These are phyloP conservation scores for Solanum chacoense DNA, from an alignment of 305 asterid genomes.

Conservation along the genomic window DNA sequence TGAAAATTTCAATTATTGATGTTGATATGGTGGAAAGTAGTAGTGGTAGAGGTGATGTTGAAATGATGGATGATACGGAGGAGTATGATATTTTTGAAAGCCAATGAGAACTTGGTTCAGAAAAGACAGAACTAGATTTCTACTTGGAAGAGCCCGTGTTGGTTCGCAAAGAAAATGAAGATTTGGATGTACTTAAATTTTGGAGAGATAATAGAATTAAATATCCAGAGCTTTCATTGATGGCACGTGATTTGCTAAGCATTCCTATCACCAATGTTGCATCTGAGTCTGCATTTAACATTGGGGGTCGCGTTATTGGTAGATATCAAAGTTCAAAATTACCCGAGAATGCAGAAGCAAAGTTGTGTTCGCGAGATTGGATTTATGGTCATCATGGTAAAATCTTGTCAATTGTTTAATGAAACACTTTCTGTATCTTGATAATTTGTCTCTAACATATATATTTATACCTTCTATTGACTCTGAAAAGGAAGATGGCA, in stretches of 20 bases:
- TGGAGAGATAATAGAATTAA: not conserved
- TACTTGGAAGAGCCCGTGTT: not conserved
- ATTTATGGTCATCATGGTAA: not conserved
- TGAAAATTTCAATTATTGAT: not conserved
- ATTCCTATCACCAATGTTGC: not conserved
- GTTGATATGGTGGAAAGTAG: not conserved
- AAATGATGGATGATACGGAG: not conserved
- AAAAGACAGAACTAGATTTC: not conserved
- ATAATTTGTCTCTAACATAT: not conserved
- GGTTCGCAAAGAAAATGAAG: not conserved
- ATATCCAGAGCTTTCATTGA: not conserved
- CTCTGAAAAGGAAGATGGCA: not conserved
- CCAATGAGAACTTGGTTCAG: not conserved
- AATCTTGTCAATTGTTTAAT: not conserved
- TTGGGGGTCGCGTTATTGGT: not conserved
- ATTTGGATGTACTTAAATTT: not conserved
- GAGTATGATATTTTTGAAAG: not conserved
- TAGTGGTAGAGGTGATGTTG: not conserved
- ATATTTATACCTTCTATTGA: not conserved
- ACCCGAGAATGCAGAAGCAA: not conserved
- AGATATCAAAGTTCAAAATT: not conserved
- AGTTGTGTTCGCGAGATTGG: not conserved
- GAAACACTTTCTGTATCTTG: not conserved
- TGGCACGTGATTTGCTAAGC: not conserved
- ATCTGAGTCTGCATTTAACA: not conserved